Percentiles rank a stretch among this genome's conserved stretches.
Conservation (phyloP, 2,329 filamentous ascomycete species). For the Stagonosporopsis cucurbitacearum region DNA sequence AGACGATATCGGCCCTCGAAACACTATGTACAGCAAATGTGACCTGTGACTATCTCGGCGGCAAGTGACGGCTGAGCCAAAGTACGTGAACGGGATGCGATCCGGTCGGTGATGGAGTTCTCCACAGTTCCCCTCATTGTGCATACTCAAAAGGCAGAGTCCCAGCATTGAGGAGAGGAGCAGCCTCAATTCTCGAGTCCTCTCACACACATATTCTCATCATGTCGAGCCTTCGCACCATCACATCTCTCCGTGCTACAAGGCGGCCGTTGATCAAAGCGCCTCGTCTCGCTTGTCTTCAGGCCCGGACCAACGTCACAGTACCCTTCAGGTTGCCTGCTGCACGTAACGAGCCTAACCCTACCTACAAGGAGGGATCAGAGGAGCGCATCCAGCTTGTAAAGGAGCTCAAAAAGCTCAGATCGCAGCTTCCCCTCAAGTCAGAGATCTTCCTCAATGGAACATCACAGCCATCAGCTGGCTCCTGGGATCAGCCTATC, state of each 20-base stretch:
- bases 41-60: slow-evolving; percentile 13
- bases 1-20: slow-evolving; percentile 9
- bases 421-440: slow-evolving; percentile 35
- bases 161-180: slow-evolving; percentile 5
- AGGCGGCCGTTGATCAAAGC: slow-evolving; percentile 21
- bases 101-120: slow-evolving; percentile 12
- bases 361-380: slow-evolving; percentile 38
- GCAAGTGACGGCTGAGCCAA: slow-evolving; percentile 20
- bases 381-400: slow-evolving; percentile 36
- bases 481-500: slow-evolving; percentile 37
- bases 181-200: slow-evolving; percentile 7
- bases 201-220: slow-evolving; percentile 4
- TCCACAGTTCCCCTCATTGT: slow-evolving; percentile 19
- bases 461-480: slow-evolving; percentile 31
- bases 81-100: slow-evolving; percentile 13
- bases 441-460: slow-evolving; percentile 38
- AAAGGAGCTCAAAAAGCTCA: slow-evolving; percentile 32
- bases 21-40: slow-evolving; percentile 3
- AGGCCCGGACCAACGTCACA: slow-evolving; percentile 36
- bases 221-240: slow-evolving; percentile 27
- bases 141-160: slow-evolving; percentile 20
- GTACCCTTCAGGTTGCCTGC: slow-evolving; percentile 38
- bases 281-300: slow-evolving; percentile 20
- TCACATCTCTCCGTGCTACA: slow-evolving; percentile 21
- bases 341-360: slow-evolving; percentile 40